Conservation (phyloP, 1,139 yeast genomes). For the Scheffersomyces segobiensis region DNA sequence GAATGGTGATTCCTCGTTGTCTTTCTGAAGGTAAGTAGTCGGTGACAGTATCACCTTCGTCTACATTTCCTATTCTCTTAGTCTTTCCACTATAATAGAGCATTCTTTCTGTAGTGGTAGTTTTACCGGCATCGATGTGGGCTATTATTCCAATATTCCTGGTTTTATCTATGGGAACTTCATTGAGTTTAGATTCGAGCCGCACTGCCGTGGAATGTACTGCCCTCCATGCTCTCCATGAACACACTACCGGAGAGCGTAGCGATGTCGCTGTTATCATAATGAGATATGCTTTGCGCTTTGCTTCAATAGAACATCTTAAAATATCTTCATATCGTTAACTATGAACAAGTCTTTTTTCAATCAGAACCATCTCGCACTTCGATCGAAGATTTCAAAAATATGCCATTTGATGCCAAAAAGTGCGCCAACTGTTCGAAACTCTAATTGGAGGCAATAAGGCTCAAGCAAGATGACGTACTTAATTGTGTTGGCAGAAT, state of each 20-base stretch:
- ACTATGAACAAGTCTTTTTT: background rate
- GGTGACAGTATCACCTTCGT: constrained; percentile 95
- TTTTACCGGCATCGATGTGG: constrained; percentile 89
- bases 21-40: constrained; percentile 91
- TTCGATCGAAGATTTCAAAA: background rate
- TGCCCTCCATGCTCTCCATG: constrained; percentile 3
- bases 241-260: background rate
- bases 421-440: background rate
- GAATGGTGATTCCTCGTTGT: constrained; percentile 92
- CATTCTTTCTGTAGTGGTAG: constrained; percentile 91
- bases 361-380: background rate
- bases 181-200: constrained; percentile 22
- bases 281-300: background rate
- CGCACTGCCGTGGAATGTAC: background rate
- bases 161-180: constrained; percentile 34
- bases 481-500: too few relatives aligned
- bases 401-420: background rate
- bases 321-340: background rate
- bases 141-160: constrained; percentile 83
- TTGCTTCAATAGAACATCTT: background rate
- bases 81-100: constrained; percentile 84
- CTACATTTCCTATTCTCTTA: constrained; percentile 84
- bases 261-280: background rate
- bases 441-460: background rate
- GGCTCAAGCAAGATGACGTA: too few relatives aligned